Evolutionary conservation across 495 filamentous ascomycete species (phyloP).

Genomic region (Penicillium malachiteum): DNA sequence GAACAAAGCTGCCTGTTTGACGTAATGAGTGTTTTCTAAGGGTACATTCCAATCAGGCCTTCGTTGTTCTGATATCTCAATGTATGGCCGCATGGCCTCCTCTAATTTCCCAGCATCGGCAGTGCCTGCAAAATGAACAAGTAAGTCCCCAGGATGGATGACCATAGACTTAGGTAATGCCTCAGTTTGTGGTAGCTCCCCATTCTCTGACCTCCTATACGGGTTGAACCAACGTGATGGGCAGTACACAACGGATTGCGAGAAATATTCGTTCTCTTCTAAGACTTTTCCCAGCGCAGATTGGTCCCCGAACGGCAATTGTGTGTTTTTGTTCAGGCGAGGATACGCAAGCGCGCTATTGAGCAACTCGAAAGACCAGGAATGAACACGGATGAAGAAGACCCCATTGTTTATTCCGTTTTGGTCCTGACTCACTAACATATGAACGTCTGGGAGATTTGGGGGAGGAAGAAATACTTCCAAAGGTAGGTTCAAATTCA

Average conservation of each 20-base stretch:
- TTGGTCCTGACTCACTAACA: slow-evolving; percentile 51
- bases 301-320: slow-evolving; percentile 39
- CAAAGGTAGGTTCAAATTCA: slow-evolving; percentile 53
- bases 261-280: slow-evolving; percentile 27
- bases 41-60: neutral
- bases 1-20: neutral
- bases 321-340: slow-evolving; percentile 37
- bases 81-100: slow-evolving; percentile 1
- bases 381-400: slow-evolving; percentile 49
- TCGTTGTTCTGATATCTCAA: neutral
- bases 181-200: neutral
- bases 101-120: neutral
- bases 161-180: slow-evolving; percentile 1
- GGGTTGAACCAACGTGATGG: slow-evolving; percentile 13
- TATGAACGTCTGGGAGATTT: slow-evolving; percentile 41
- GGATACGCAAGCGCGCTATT: slow-evolving; percentile 44
- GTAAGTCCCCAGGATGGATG: slow-evolving; percentile 6
- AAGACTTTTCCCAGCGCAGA: slow-evolving; percentile 30
- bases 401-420: slow-evolving; percentile 58
- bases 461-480: slow-evolving; percentile 52
- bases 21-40: neutral
- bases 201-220: slow-evolving; percentile 5
- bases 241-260: slow-evolving; percentile 2
- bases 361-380: slow-evolving; percentile 51
- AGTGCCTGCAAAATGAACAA: slow-evolving; percentile 13